Base-by-base conservation (phyloP, 352 stramenopile genomes). In the Phytopythium aichiense region DNA sequence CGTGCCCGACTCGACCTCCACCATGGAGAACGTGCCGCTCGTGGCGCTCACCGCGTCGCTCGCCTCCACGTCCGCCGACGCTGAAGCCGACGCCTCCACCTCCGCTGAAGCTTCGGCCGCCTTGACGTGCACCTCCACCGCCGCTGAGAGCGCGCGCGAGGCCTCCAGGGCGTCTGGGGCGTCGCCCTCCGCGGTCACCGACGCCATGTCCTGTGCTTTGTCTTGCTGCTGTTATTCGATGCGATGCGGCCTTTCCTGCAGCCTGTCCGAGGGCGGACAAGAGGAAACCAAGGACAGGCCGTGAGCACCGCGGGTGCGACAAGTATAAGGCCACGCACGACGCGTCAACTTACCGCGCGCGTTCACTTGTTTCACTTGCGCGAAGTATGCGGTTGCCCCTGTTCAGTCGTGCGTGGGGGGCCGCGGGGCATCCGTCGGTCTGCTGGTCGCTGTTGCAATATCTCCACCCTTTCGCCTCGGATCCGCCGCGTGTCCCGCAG, bases 1-100 rank as follows among this genome's bases (percentile, higher is more conserved):
- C 49, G 69, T 58, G 12, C 42, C 58, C n/a, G 55, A 60, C 22
- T 60, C 55, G 55, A 63, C 57, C 30, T 56, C 57, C 23, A 63
- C 57, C 42, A 63, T 50, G 37, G 51, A 15, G 25, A 60, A 50
- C n/a, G 37, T 60, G 55, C 38, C 37, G 55, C 55, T 60, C 13
- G 33, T 59, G 20, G 31, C 51, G 51, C 51, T 57, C 18, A 57
- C 54, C 35, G 54, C 54, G 38, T 59, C 54, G 54, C 37, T 59
- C 13, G 9, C 25, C 54, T 25, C 30, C 31, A 11, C 12, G 22
- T 53, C 48, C 7, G 23, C 48, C 12, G 35, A 40, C 46, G 22
- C 22, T 15, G 46, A 31, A 8, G 22, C 48, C 4, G 7, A 16
- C 35, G 12, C 30, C 52, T 20, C 30, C 51, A 35, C 20, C 6